Base-by-base conservation (phyloP, 306 rosid species). In the Medicago truncatula region DNA sequence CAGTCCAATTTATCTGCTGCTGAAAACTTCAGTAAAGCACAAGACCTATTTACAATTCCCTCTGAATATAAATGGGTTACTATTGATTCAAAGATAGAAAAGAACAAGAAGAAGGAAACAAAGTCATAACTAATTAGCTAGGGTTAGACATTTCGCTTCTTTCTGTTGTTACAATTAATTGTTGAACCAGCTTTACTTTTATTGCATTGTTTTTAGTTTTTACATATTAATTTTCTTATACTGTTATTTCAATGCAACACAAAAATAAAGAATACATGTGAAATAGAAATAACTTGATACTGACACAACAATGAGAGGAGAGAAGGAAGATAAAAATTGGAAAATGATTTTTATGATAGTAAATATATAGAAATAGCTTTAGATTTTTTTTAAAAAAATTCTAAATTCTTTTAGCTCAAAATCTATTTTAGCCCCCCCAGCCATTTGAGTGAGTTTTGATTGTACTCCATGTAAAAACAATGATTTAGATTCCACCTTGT, bases 21-120 rank as follows among this genome's bases (percentile, higher is more conserved):
- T 38, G 84, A 82, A 77, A 83, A 88, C 40, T 76, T 81, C 78
- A 85, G 81, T 77, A 88, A 61, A 78, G 74, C 61, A 15, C 83
- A 85, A 64, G 96, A 95, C 74, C 83, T 85, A 1, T 92, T 95
- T 64, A 69, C 76, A 6, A 84, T 95, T 73, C 97, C 99, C 46
- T 50, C 83, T 0, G 92, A 87, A 53, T 95, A 92, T 80, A 77
- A 66, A 25, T 83, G 89, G 92, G 39, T 77, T 52, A 71, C 88
- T 13, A 62, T 78, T 0, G 84, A 86, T 76, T 83, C 65, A 23
- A 86, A 84, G 86, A 74, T 81, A 70, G 85, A 90, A 40, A 85
- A 86, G 87, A 82, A 77, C 74, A 90, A 66, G 59, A 56, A 83
- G 38, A 88, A 70, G 90, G 90, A 83, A 74, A 77, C 41, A 83